These are phyloP conservation scores for Vaccinium corymbosum DNA, from an alignment of 148 eudicot species.

Conservation along the genomic window DNA sequence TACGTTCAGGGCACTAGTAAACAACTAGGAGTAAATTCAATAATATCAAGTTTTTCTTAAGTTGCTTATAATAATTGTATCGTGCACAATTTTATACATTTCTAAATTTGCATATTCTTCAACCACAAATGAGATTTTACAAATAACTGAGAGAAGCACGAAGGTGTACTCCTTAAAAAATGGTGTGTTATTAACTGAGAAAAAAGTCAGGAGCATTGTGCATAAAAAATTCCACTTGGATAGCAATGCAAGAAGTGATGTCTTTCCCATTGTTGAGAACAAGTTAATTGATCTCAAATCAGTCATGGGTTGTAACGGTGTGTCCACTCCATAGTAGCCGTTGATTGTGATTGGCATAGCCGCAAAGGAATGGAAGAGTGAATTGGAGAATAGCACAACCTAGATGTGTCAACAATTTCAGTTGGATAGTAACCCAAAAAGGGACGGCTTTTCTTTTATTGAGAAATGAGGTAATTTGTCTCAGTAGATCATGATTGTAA, in stretches of 20 bases:
- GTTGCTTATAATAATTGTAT: background rate
- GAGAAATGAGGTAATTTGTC: background rate
- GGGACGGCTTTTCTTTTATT: background rate
- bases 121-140: background rate
- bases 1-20: background rate
- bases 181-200: background rate
- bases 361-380: background rate
- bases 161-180: background rate
- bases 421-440: background rate
- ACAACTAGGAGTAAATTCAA: background rate
- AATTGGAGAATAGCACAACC: conserved; percentile 1
- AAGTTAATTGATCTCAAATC: background rate
- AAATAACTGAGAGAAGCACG: background rate
- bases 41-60: background rate
- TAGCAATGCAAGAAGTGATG: background rate
- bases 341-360: background rate
- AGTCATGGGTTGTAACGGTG: background rate
- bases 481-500: background rate
- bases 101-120: background rate
- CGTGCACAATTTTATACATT: background rate
- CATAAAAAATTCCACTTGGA: background rate
- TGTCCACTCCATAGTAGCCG: background rate
- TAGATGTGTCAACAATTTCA: background rate
- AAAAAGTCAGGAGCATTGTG: background rate
- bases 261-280: background rate